These are phyloP conservation scores for Pseudogymnoascus sp. DNA, from an alignment of 2,329 filamentous ascomycete species.

Conservation along the genomic window DNA sequence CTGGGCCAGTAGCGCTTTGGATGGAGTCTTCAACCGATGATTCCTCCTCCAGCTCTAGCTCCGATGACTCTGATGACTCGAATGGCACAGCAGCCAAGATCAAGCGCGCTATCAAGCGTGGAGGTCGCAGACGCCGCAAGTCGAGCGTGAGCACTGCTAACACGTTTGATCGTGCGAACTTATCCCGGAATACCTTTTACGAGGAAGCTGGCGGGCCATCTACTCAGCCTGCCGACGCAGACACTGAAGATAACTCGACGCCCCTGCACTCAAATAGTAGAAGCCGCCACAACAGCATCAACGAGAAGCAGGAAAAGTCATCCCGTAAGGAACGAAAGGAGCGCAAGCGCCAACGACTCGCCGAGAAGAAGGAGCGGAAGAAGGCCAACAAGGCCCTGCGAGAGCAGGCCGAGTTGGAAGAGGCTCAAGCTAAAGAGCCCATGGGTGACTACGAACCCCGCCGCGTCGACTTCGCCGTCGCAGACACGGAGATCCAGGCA, in stretches of 20 bases:
- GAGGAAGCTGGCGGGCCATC: background rate
- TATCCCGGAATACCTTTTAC: slow-evolving; percentile 15
- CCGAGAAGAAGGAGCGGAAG: slow-evolving; percentile 28
- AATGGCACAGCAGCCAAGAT: slow-evolving; percentile 68
- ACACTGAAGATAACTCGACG: background rate
- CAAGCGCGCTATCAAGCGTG: slow-evolving; percentile 60
- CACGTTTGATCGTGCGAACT: background rate
- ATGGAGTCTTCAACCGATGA: slow-evolving; percentile 60
- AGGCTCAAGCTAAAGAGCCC: slow-evolving; percentile 12
- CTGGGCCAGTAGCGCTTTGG: slow-evolving; percentile 74
- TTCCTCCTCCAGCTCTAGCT: slow-evolving; percentile 58
- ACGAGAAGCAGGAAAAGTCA: slow-evolving; percentile 2
- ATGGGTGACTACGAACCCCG: slow-evolving; percentile 35
- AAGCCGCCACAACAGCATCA: slow-evolving; percentile 23
- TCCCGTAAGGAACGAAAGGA: slow-evolving; percentile 28
- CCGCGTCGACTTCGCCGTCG: slow-evolving; percentile 50
- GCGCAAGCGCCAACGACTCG: slow-evolving; percentile 32
- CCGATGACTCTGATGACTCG: slow-evolving; percentile 57
- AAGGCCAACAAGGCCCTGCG: slow-evolving; percentile 14
- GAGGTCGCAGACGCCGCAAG: slow-evolving; percentile 59
- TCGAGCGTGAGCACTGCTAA: slow-evolving; percentile 43
- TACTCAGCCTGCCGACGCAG: background rate
- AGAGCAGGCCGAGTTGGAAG: background rate
- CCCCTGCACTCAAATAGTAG: background rate
- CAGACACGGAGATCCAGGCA: slow-evolving; percentile 26